phyloP scores from a whole-genome alignment of 257 asterid genomes.

The Solanum gandarillasii region DNA sequence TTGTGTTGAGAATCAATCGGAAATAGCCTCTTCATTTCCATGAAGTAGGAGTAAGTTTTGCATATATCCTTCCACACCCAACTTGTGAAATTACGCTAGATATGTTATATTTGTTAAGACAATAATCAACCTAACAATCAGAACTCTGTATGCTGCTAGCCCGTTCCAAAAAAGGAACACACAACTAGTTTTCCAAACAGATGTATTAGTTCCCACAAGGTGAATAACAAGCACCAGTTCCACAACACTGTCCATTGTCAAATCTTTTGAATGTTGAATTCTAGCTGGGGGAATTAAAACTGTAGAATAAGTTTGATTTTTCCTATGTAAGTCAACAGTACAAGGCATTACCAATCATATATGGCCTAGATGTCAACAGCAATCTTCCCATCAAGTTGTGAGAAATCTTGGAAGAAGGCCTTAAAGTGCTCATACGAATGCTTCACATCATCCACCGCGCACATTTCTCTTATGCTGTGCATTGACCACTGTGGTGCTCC shows the following conservation, averaged over 20 bases:
- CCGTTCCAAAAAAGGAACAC: background rate
- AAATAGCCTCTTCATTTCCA: background rate
- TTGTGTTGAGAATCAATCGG: too few relatives aligned
- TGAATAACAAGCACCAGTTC: background rate
- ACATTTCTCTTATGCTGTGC: constrained; percentile 98
- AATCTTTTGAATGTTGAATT: background rate
- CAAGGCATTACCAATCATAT: background rate
- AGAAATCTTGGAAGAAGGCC: constrained; percentile 67
- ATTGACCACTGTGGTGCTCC: constrained; percentile 91
- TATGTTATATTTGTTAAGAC: background rate
- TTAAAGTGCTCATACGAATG: constrained; percentile 76
- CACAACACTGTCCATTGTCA: background rate
- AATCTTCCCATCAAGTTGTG: constrained; percentile 59
- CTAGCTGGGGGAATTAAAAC: background rate
- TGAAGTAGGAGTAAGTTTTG: too few relatives aligned
- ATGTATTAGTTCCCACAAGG: background rate
- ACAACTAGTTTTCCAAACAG: background rate
- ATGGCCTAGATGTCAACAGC: constrained; percentile 41
- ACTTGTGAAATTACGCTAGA: background rate
- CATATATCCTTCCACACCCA: background rate
- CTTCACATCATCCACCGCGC: constrained; percentile 83
- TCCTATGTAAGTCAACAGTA: background rate
- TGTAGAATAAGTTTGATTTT: background rate
- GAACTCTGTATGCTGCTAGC: background rate
- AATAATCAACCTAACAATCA: background rate